A percentile compares a stretch with the other conserved stretches of the same genome.
phyloP scores from a whole-genome alignment of 2,329 filamentous ascomycete genomes.

The Plenodomus lindquistii region DNA sequence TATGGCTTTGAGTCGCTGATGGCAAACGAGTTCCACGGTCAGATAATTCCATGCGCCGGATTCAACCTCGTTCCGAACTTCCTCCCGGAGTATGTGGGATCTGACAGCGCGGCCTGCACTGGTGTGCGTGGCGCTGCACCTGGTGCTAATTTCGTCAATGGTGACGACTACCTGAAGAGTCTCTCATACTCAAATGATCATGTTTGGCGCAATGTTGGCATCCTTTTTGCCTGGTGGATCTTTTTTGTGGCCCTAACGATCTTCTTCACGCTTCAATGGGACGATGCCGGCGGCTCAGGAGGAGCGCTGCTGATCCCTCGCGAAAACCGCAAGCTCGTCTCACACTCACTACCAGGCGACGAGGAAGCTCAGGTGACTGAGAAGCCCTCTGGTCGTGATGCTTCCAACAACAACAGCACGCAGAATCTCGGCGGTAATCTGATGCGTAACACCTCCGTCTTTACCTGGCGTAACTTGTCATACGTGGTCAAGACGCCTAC shows the following conservation, averaged over 20 bases:
- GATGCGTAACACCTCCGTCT: slow-evolving; percentile 67
- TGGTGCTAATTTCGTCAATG: slow-evolving; percentile 56
- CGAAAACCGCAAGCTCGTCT: slow-evolving; percentile 25
- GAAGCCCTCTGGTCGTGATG: slow-evolving; percentile 8
- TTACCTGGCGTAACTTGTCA: slow-evolving; percentile 65
- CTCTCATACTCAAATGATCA: slow-evolving; percentile 47
- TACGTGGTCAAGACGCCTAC: slow-evolving; percentile 59
- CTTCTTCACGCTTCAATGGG: slow-evolving; percentile 61
- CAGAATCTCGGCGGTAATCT: slow-evolving; percentile 36
- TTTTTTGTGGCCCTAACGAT: slow-evolving; percentile 60
- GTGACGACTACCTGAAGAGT: slow-evolving; percentile 62
- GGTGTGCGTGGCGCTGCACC: slow-evolving; percentile 60
- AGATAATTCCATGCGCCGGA: slow-evolving; percentile 53
- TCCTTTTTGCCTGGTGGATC: slow-evolving; percentile 49
- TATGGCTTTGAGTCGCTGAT: slow-evolving; percentile 80
- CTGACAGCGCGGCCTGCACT: slow-evolving; percentile 56
- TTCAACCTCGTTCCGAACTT: slow-evolving; percentile 55
- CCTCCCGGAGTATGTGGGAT: slow-evolving; percentile 52
- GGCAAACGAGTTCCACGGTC: slow-evolving; percentile 64
- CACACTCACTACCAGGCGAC: slow-evolving; percentile 43
- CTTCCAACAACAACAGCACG: slow-evolving; percentile 13
- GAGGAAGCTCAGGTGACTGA: slow-evolving; percentile 52
- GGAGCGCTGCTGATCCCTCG: slow-evolving; percentile 65
- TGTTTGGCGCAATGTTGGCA: slow-evolving; percentile 49
- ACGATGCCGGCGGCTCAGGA: slow-evolving; percentile 54